Evolutionary conservation across 306 rosid species (phyloP).

Genomic region (Castanea sativa): DNA sequence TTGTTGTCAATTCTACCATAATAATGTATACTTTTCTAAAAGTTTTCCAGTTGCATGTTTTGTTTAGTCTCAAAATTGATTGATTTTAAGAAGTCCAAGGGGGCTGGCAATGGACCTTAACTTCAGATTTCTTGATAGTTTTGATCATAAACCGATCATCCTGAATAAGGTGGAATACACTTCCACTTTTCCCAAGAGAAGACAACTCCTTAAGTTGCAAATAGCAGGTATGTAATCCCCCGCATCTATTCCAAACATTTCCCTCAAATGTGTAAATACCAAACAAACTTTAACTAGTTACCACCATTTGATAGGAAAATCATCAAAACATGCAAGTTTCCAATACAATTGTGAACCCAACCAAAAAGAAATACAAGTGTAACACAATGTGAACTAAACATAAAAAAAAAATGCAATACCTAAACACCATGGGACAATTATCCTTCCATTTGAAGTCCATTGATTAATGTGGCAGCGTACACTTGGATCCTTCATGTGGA

Average conservation of each 20-base stretch:
- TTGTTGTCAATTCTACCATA: not conserved
- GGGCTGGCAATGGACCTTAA: conserved; percentile 46
- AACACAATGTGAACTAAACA: not conserved
- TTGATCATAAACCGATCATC: conserved; percentile 51
- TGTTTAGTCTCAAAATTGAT: conserved; percentile 6
- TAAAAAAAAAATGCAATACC: conserved; percentile 17
- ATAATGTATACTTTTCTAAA: not conserved
- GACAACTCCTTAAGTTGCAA: conserved; percentile 52
- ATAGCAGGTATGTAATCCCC: conserved; percentile 58
- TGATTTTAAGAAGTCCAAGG: conserved; percentile 4
- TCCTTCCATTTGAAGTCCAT: conserved; percentile 56
- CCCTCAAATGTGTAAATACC: conserved; percentile 50
- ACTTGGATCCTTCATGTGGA: conserved; percentile 54
- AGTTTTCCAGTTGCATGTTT: not conserved
- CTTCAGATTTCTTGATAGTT: conserved; percentile 57
- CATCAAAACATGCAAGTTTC: conserved; percentile 20
- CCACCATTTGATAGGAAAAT: conserved; percentile 26
- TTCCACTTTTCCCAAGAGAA: conserved; percentile 60
- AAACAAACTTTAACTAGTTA: conserved; percentile 26
- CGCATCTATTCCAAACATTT: conserved; percentile 51
- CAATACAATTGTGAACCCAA: conserved; percentile 14
- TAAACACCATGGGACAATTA: conserved; percentile 52
- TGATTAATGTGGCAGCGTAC: conserved; percentile 47
- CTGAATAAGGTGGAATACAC: conserved; percentile 54
- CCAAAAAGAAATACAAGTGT: not conserved